Percentiles rank a stretch among this genome's conserved stretches.
Conservation (phyloP, 352 stramenopile genomes). For the Pythium coloratum region DNA sequence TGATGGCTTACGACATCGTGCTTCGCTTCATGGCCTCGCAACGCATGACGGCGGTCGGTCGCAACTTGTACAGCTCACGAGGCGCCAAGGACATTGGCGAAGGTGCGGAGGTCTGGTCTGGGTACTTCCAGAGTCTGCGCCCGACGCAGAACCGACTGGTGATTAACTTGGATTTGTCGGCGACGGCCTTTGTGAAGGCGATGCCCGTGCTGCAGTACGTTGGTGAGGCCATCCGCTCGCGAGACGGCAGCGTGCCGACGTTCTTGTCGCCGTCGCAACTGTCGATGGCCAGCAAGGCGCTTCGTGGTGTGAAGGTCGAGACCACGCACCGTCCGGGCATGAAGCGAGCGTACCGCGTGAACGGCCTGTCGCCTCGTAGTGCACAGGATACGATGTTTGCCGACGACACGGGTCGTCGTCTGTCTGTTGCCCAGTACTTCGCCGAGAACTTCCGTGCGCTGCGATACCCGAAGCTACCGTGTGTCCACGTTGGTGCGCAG, state of each 20-base stretch:
- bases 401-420: constrained; percentile 45
- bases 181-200: constrained; percentile 66
- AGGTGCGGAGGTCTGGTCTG: constrained; percentile 66
- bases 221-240: constrained; percentile 28
- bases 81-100: constrained; percentile 56
- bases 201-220: constrained; percentile 63
- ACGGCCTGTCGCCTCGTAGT: constrained; percentile 48
- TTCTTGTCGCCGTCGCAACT: constrained; percentile 45
- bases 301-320: constrained; percentile 64
- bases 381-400: constrained; percentile 58
- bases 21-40: constrained; percentile 59
- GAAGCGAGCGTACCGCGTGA: constrained; percentile 61
- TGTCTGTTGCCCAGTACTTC: constrained; percentile 69
- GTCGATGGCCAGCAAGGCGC: constrained; percentile 49
- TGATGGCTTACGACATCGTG: constrained; percentile 73
- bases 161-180: constrained; percentile 70
- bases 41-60: constrained; percentile 52
- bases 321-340: constrained; percentile 65
- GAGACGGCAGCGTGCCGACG: constrained; percentile 32
- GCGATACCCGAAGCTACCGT: constrained; percentile 71
- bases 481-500: constrained; percentile 72
- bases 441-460: constrained; percentile 50
- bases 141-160: constrained; percentile 65
- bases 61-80: constrained; percentile 48
- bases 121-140: constrained; percentile 74